Percentiles rank a stretch among this genome's conserved stretches.
Conservation (phyloP, 139 green algal species). For the Dunaliella primolecta region DNA sequence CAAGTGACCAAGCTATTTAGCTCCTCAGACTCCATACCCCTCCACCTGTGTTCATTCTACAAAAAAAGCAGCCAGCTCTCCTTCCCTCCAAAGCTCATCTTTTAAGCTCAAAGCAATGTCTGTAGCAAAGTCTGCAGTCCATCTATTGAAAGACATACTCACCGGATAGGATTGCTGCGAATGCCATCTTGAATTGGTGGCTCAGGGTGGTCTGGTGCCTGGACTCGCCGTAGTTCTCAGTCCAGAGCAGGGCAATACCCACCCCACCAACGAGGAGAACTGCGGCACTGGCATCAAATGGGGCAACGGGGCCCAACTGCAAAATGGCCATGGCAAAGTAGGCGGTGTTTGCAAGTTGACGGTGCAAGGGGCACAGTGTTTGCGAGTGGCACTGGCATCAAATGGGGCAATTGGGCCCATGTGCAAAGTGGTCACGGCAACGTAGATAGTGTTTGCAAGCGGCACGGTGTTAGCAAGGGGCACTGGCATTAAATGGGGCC, state of each 20-base stretch:
- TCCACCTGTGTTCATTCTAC: too few relatives aligned
- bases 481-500: slow-evolving; percentile 92
- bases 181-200: slow-evolving; percentile 33
- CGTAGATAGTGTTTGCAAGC: neutral
- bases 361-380: too few relatives aligned
- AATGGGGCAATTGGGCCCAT: slow-evolving; percentile 93
- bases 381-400: slow-evolving; percentile 81
- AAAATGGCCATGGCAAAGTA: neutral
- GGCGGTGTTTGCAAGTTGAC: neutral
- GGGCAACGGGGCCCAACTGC: slow-evolving; percentile 82
- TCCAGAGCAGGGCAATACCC: slow-evolving; percentile 81
- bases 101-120: too few relatives aligned
- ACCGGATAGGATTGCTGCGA: slow-evolving; percentile 25
- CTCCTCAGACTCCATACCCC: too few relatives aligned
- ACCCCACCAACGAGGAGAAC: slow-evolving; percentile 77
- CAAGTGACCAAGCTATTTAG: too few relatives aligned
- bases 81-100: too few relatives aligned
- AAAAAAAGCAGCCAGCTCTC: too few relatives aligned
- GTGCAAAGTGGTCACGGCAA: neutral
- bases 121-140: too few relatives aligned
- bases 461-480: too few relatives aligned
- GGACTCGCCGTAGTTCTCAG: slow-evolving; percentile 90
- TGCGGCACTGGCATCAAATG: slow-evolving; percentile 87
- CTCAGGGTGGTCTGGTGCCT: slow-evolving; percentile 22
- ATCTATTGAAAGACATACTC: too few relatives aligned